These are phyloP conservation scores for Symbiodinium natans DNA, from an alignment of 73 alveolate genomes.

Conservation along the genomic window DNA sequence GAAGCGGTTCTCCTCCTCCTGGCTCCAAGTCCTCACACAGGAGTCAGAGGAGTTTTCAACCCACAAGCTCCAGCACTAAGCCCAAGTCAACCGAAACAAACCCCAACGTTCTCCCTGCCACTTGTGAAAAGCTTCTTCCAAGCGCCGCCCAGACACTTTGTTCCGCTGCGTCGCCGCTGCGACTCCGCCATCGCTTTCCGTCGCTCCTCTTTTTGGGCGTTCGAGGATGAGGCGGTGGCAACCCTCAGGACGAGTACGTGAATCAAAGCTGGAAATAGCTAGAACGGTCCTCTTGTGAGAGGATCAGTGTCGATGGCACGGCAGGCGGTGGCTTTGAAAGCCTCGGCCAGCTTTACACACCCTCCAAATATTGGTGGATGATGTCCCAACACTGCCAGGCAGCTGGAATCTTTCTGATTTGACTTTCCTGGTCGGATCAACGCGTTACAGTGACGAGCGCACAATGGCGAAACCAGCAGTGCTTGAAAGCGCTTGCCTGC, in stretches of 20 bases:
- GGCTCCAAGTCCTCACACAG: slow-evolving; percentile 13
- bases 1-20: slow-evolving; percentile 37
- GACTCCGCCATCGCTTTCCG: not conserved
- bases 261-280: not conserved
- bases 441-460: too few species aligned
- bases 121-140: too few species aligned
- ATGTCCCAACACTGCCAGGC: not conserved
- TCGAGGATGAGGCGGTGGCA: too few species aligned
- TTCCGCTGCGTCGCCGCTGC: not conserved
- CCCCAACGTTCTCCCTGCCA: not conserved
- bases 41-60: not conserved
- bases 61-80: not conserved
- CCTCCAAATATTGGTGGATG: not conserved
- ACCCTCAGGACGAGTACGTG: too few species aligned
- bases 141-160: not conserved
- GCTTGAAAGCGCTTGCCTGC: not conserved
- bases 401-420: not conserved
- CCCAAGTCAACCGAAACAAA: not conserved
- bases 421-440: not conserved
- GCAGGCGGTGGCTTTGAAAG: not conserved
- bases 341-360: not conserved
- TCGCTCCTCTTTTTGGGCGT: not conserved
- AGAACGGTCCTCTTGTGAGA: not conserved
- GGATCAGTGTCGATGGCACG: not conserved
- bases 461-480: too few species aligned